A percentile compares a stretch with the other conserved stretches of the same genome.
These are phyloP conservation scores for Candolleomyces efflorescens DNA, from an alignment of 768 basidiomycete species.

Conservation along the genomic window DNA sequence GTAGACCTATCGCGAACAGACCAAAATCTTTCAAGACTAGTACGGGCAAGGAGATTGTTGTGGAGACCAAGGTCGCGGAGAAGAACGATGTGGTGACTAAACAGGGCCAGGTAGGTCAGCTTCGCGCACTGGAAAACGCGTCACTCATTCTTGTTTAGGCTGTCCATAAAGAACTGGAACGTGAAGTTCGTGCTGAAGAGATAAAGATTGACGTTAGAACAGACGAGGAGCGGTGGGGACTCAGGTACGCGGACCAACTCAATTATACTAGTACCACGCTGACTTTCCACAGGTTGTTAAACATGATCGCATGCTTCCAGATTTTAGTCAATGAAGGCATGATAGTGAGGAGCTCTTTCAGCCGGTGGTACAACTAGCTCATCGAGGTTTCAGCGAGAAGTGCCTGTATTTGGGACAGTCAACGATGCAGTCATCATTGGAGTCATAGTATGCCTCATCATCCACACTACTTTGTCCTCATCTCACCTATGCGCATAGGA, in stretches of 20 bases:
- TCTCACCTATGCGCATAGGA: neutral
- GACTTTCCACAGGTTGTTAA: constrained; percentile 50
- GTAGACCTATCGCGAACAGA: constrained; percentile 42
- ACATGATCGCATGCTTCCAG: constrained; percentile 65
- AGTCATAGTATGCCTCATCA: constrained; percentile 52
- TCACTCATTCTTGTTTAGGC: constrained; percentile 33
- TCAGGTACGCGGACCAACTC: constrained; percentile 46
- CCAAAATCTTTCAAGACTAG: constrained; percentile 54
- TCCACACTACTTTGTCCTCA: neutral
- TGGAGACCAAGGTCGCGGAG: constrained; percentile 45
- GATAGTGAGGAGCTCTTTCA: constrained; percentile 37
- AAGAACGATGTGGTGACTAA: constrained; percentile 51
- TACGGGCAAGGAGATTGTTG: constrained; percentile 56
- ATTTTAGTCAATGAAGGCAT: constrained; percentile 43
- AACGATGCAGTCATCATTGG: constrained; percentile 64
- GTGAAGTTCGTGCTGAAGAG: constrained; percentile 60
- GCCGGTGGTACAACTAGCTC: neutral
- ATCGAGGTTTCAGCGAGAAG: constrained; percentile 55
- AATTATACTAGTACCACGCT: neutral
- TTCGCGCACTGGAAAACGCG: neutral
- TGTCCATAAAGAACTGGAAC: constrained; percentile 75
- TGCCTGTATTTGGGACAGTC: constrained; percentile 78
- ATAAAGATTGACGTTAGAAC: constrained; percentile 46
- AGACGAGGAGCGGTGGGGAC: constrained; percentile 73
- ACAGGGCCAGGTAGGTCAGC: constrained; percentile 49